Evolutionary conservation across 148 eudicot genomes (phyloP).

Genomic region (Euryodendron excelsum): DNA sequence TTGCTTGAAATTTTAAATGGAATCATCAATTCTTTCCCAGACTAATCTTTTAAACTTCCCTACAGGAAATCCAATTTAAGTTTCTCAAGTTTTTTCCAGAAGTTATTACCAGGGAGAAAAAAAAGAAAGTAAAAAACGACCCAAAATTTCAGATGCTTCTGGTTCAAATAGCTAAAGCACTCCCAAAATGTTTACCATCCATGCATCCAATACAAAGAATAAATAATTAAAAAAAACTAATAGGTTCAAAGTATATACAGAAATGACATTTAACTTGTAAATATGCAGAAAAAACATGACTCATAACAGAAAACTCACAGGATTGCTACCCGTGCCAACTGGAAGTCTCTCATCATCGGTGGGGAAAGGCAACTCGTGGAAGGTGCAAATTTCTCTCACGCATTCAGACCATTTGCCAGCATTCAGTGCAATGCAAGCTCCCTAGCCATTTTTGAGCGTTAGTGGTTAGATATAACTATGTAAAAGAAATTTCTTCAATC

Average conservation of each 20-base stretch:
- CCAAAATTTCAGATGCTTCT: background rate
- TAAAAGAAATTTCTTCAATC: background rate
- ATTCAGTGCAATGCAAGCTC: conserved; percentile 85
- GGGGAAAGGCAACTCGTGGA: conserved; percentile 64
- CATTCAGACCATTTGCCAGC: conserved; percentile 72
- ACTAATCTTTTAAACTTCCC: background rate
- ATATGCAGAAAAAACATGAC: conserved; percentile 1
- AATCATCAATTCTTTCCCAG: background rate
- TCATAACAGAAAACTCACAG: conserved; percentile 54
- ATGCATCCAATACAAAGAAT: conserved; percentile 3
- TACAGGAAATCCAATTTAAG: background rate
- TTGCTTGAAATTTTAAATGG: background rate
- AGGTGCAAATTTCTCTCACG: conserved; percentile 55
- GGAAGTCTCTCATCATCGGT: conserved; percentile 81
- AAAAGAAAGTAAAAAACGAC: background rate
- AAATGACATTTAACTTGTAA: background rate
- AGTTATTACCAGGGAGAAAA: background rate
- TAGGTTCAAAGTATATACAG: background rate
- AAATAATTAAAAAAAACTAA: conserved; percentile 2
- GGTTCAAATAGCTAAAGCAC: background rate
- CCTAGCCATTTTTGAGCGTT: conserved; percentile 43
- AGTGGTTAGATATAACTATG: conserved; percentile 10
- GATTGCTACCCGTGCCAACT: conserved; percentile 97
- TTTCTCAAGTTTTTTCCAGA: background rate
- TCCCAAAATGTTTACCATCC: background rate